Evolutionary conservation across 306 rosid species (phyloP).

Genomic region (Carpinus fangiana): DNA sequence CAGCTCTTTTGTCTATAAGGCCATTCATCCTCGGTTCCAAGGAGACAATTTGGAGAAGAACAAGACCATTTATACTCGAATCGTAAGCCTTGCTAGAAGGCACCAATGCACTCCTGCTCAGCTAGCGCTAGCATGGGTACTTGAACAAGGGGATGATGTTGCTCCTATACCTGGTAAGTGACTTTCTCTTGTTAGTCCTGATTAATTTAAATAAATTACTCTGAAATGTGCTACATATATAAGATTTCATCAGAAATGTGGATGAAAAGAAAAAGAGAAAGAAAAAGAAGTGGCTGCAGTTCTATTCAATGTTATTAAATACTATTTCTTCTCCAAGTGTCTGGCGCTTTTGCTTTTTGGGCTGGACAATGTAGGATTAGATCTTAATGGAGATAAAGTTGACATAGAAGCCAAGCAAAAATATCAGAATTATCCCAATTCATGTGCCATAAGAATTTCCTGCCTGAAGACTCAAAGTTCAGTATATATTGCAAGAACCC

Average conservation of each 20-base stretch:
- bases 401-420: no score
- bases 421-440: neutral
- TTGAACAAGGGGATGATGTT: constrained; percentile 64
- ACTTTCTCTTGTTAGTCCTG: neutral
- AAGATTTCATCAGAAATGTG: neutral
- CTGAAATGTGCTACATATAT: neutral
- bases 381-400: no score
- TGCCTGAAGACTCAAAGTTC: neutral
- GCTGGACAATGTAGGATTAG: neutral
- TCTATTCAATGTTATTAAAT: neutral
- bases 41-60: constrained; percentile 50
- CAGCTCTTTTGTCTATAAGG: constrained; percentile 28
- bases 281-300: neutral
- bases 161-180: constrained; percentile 52
- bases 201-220: neutral
- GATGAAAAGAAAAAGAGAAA: neutral
- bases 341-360: neutral
- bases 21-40: constrained; percentile 50
- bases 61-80: constrained; percentile 41
- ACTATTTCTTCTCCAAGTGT: neutral
- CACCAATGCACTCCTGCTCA: constrained; percentile 55
- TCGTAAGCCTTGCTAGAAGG: constrained; percentile 52
- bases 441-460: neutral
- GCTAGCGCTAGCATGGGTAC: constrained; percentile 71
- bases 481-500: neutral